Percentiles rank a stretch among this genome's conserved stretches.
phyloP scores from a whole-genome alignment of 75 land plant genomes.

The Picea sitchensis region DNA sequence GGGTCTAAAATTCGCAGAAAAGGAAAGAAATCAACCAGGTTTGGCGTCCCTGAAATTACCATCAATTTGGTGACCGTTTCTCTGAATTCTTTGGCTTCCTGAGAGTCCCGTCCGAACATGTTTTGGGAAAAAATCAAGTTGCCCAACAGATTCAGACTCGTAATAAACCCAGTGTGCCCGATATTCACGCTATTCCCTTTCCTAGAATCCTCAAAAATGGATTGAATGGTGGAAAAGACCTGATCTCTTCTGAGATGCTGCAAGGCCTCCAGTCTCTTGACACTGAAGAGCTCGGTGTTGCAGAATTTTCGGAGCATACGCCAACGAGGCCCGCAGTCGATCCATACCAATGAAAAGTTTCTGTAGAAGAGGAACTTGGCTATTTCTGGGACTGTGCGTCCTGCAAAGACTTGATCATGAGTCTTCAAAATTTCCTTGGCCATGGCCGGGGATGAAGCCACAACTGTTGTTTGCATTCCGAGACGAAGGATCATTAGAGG shows the following conservation, averaged over 20 bases:
- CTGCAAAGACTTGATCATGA: slow-evolving; percentile 14
- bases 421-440: slow-evolving; percentile 21
- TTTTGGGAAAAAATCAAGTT: slow-evolving; percentile 28
- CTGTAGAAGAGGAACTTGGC: slow-evolving; percentile 8
- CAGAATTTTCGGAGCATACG: slow-evolving; percentile 20
- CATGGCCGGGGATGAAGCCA: slow-evolving; percentile 20
- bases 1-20: slow-evolving; percentile 17
- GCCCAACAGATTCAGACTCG: slow-evolving; percentile 32
- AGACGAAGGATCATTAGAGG: slow-evolving; percentile 21
- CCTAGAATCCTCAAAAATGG: neutral
- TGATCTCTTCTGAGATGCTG: slow-evolving; percentile 13
- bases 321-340: slow-evolving; percentile 22
- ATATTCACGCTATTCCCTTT: slow-evolving; percentile 16
- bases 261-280: slow-evolving; percentile 15
- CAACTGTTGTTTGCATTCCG: slow-evolving; percentile 13
- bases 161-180: slow-evolving; percentile 11
- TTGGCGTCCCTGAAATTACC: too few relatives aligned
- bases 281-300: slow-evolving; percentile 23
- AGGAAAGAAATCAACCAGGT: too few relatives aligned
- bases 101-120: slow-evolving; percentile 3
- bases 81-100: too few relatives aligned
- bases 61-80: too few relatives aligned
- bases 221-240: slow-evolving; percentile 11
- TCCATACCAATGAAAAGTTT: slow-evolving; percentile 22
- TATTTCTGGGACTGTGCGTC: slow-evolving; percentile 18